Base-by-base conservation (phyloP, 768 basidiomycete genomes). In the Crassisporium funariophilum region DNA sequence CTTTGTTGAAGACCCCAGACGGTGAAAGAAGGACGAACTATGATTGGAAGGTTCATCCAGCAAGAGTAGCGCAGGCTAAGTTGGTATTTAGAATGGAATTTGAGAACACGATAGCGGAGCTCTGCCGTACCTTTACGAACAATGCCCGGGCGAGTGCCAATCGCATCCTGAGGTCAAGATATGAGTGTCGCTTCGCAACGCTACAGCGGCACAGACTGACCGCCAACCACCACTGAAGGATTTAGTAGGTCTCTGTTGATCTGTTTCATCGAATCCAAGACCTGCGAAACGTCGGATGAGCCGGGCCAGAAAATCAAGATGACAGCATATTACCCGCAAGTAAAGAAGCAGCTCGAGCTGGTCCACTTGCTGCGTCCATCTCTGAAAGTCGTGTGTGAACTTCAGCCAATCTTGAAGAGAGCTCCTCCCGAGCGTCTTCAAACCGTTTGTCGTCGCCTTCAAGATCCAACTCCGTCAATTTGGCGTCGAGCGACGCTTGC, bases 321-420 rank as follows among this genome's bases (percentile, higher is more conserved):
- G 19, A 19, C 15, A 3, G 43, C 13, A 24, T 35, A 67, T 44
- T 55, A 88, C 89, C 95, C 16, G 93, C 92, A 20, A 98, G 75
- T 19, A 99, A 71, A 15, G 90, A 79, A 11, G 92, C 91, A 16
- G 95, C 95, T 36, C 97, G 72, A 5, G 92, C 86, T n/a, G 97
- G 97, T 3, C 94, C 97, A 62, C 89, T 95, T 62, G 91, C 95
- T 3, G 95, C 95, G 55, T 99, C 97, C 86, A 99, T 98, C 39
- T 99, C 97, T n/a, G 93, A 84, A 36, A 98, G 69, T 37, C 88
- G 80, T 36, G 86, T 73, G 62, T 98, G 97, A 4, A 97, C 88
- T 52, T 99, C 95, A 2, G 88, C 84, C 23, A 98, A 65, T 44
- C 94, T 77, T 6, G 80, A 75, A 2, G 86, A 83, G 2, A 90